Conservation (phyloP, 164 flowering plant genomes). For the Stephania cephalantha region DNA sequence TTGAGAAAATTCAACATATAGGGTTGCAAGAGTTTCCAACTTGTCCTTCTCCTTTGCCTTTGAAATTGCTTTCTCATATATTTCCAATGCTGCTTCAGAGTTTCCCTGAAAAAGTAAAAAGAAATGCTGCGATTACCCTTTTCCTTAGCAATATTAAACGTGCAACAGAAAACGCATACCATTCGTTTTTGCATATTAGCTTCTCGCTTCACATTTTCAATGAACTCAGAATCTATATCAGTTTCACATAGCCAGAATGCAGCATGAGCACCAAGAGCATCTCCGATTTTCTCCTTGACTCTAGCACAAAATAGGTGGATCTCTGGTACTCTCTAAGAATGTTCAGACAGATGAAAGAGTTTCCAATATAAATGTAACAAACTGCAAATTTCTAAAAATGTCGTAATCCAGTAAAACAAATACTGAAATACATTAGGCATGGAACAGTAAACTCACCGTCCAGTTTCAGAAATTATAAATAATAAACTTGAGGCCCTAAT, state of each 20-base stretch:
- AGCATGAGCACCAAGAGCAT: slow-evolving; percentile 54
- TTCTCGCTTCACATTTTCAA: slow-evolving; percentile 39
- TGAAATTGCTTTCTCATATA: slow-evolving; percentile 63
- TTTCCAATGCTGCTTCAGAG: slow-evolving; percentile 44
- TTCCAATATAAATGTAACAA: background rate
- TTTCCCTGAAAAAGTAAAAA: slow-evolving; percentile 55
- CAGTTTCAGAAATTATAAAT: no score
- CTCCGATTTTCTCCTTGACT: slow-evolving; percentile 75
- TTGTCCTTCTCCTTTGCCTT: slow-evolving; percentile 37
- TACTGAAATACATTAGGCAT: no score
- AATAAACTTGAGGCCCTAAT: no score
- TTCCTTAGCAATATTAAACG: background rate
- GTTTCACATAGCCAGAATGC: slow-evolving; percentile 36
- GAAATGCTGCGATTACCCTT: slow-evolving; percentile 4
- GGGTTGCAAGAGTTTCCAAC: slow-evolving; percentile 33
- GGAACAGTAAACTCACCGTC: no score
- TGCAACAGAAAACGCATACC: slow-evolving; percentile 31
- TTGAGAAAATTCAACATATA: slow-evolving; percentile 52
- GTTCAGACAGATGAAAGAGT: background rate
- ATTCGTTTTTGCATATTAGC: slow-evolving; percentile 88
- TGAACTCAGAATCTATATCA: slow-evolving; percentile 37
- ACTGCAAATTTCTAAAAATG: background rate
- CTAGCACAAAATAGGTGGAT: slow-evolving; percentile 74
- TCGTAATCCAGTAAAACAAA: no score
- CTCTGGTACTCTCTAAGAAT: slow-evolving; percentile 50